phyloP scores from a whole-genome alignment of 2,329 filamentous ascomycete genomes.

The Penicillium sp. region DNA sequence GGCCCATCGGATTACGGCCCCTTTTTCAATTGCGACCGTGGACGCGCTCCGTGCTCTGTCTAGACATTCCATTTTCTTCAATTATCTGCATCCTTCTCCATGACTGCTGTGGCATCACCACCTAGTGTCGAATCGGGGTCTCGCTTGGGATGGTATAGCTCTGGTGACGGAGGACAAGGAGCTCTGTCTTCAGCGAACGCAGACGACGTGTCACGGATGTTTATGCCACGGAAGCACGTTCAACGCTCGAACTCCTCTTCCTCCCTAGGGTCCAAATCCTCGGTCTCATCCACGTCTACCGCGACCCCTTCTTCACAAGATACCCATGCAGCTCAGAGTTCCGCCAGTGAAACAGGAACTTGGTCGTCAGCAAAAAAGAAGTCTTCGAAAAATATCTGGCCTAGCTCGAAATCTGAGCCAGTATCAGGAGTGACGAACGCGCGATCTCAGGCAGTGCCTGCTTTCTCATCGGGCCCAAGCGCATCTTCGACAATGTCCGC shows the following conservation, averaged over 20 bases:
- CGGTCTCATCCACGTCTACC: conserved; percentile 58
- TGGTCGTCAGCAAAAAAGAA: conserved; percentile 49
- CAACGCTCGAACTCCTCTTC: conserved; percentile 90
- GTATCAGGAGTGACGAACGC: conserved; percentile 62
- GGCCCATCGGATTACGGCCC: neutral
- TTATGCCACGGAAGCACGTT: conserved; percentile 81
- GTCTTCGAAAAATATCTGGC: conserved; percentile 58
- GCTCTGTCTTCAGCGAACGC: conserved; percentile 70
- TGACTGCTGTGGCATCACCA: conserved; percentile 67
- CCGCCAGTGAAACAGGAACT: conserved; percentile 39
- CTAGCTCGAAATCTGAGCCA: conserved; percentile 64
- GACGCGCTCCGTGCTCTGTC: conserved; percentile 6
- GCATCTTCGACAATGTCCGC: conserved; percentile 63
- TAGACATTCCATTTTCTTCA: conserved; percentile 13
- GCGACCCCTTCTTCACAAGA: conserved; percentile 34
- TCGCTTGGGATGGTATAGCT: conserved; percentile 60
- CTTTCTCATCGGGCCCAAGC: conserved; percentile 57
- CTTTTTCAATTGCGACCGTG: conserved; percentile 12
- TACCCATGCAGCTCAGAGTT: conserved; percentile 39
- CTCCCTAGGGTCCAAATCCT: conserved; percentile 65
- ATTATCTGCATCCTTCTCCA: conserved; percentile 40
- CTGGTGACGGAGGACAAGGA: conserved; percentile 58
- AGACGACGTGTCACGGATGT: conserved; percentile 84
- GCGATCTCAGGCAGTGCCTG: conserved; percentile 61
- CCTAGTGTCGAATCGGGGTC: conserved; percentile 62